These are phyloP conservation scores for Silene conica DNA, from an alignment of 148 eudicot genomes.

Conservation along the genomic window DNA sequence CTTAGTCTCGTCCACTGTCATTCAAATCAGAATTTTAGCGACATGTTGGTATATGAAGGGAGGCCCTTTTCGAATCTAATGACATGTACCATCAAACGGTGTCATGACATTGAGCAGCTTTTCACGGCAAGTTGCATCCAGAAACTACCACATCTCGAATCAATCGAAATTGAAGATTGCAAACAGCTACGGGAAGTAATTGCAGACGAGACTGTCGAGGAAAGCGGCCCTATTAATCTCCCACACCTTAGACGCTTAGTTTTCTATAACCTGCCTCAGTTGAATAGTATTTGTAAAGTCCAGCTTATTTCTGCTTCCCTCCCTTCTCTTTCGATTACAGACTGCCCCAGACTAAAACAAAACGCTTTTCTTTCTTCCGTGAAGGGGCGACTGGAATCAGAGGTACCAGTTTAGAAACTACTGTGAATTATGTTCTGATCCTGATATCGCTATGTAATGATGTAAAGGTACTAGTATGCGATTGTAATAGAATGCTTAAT, in stretches of 20 bases:
- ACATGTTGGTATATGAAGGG: too few relatives aligned
- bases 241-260: not conserved
- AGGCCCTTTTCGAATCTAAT: not conserved
- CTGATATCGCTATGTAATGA: too few relatives aligned
- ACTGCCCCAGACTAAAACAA: not conserved
- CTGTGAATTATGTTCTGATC: too few relatives aligned
- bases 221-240: not conserved
- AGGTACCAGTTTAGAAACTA: too few relatives aligned
- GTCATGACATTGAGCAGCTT: slow-evolving; percentile 2
- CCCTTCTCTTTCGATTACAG: not conserved
- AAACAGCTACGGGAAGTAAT: not conserved
- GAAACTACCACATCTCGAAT: not conserved
- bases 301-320: not conserved
- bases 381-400: too few relatives aligned
- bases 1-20: not conserved
- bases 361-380: not conserved
- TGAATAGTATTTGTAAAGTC: not conserved
- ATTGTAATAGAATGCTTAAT: too few relatives aligned
- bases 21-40: too few relatives aligned
- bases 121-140: not conserved
- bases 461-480: too few relatives aligned
- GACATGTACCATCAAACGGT: not conserved
- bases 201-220: not conserved
- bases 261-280: not conserved
- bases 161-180: slow-evolving; percentile 2